Conservation (phyloP, 2,329 filamentous ascomycete species). For the Fusarium nisikadoi region DNA sequence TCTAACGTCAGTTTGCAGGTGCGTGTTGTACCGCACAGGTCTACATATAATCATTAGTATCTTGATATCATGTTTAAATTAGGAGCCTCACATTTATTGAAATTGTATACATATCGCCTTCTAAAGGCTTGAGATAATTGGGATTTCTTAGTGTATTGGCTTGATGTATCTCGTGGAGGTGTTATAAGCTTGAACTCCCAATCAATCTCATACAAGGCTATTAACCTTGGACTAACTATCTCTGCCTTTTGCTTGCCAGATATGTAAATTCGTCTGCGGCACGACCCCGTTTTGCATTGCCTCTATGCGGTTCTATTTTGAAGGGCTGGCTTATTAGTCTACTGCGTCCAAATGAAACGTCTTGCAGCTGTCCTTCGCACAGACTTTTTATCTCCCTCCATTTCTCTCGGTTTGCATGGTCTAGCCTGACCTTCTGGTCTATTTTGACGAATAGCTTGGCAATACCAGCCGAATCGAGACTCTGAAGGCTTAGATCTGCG, state of each 20-base stretch:
- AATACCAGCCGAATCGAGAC: rapidly evolving
- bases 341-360: not conserved
- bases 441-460: rapidly evolving
- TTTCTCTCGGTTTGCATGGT: not conserved
- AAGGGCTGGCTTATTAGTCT: rapidly evolving
- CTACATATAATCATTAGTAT: not conserved
- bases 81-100: no score
- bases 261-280: rapidly evolving
- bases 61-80: no score
- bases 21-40: no score
- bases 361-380: not conserved
- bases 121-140: no score
- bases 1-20: no score
- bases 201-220: no score
- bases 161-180: no score
- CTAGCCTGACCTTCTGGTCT: rapidly evolving
- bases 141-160: no score
- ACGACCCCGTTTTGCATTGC: not conserved
- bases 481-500: not conserved
- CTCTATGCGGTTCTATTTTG: rapidly evolving
- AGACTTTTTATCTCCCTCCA: rapidly evolving
- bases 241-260: not conserved
- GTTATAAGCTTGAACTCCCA: no score
- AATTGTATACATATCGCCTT: no score
- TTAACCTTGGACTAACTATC: no score